phyloP scores from a whole-genome alignment of 805 yeast genomes.

The Metschnikowia baotianmanensis region DNA sequence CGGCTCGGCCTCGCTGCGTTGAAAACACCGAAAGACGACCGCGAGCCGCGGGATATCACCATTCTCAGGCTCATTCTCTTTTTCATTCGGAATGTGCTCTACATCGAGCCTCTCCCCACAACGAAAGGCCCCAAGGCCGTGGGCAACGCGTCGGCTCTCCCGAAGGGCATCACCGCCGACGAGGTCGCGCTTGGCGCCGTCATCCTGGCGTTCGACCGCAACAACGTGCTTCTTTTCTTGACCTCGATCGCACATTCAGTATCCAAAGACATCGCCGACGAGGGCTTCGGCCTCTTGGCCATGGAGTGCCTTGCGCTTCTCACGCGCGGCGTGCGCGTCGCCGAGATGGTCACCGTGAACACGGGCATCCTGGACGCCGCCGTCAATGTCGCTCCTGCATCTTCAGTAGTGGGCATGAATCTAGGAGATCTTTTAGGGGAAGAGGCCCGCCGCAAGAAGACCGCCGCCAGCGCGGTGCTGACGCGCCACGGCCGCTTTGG shows the following conservation, averaged over 20 bases:
- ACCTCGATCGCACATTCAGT: conserved; percentile 68
- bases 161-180: conserved; percentile 54
- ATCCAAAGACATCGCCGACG: conserved; percentile 59
- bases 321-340: conserved; percentile 47
- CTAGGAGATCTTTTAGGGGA: conserved; percentile 52
- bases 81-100: conserved; percentile 73
- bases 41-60: conserved; percentile 70
- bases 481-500: conserved; percentile 92
- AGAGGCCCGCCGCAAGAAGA: conserved; percentile 55
- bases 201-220: conserved; percentile 56
- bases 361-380: conserved; percentile 6
- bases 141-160: conserved; percentile 41
- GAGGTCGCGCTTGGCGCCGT: conserved; percentile 68
- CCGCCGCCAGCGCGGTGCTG: conserved; percentile 49
- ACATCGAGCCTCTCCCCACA: conserved; percentile 68
- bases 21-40: conserved; percentile 46
- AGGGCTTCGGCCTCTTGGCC: conserved; percentile 57
- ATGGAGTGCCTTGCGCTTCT: conserved; percentile 69
- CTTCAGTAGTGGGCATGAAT: conserved; percentile 38
- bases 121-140: conserved; percentile 46
- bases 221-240: conserved; percentile 70
- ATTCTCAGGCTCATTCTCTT: conserved; percentile 68
- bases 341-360: conserved; percentile 4
- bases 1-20: conserved; percentile 66
- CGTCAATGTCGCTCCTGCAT: conserved; percentile 18